Base-by-base conservation (phyloP, 2,329 filamentous ascomycete species). In the Fulvia fulva region DNA sequence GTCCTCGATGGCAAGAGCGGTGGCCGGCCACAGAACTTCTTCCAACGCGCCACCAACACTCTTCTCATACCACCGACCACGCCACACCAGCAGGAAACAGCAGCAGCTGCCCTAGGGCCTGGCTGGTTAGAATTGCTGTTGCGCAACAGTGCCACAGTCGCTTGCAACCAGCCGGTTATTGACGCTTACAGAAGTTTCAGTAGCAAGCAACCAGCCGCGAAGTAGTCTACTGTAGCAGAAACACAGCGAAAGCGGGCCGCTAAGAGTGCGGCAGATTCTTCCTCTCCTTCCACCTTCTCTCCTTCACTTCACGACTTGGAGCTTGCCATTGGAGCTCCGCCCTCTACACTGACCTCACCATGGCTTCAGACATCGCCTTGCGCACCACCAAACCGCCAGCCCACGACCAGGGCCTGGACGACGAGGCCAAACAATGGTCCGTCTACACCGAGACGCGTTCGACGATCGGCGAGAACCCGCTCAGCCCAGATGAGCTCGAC, bases 401-500 rank as follows among this genome's bases (percentile, higher is more conserved):
- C 47, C 25, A 50, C 47, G 47, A 32, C 16, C 46, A 63, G 53
- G 28, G 49, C 41, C 44, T 69, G 55, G 67, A 62, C 16, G 68
- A 55, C 41, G 60, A 69, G 59, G 63, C 65, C 51, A 62, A 67
- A 50, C 60, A 64, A 47, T 71, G 69, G 69, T 68, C 65, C 8
- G 67, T 66, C 30, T 71, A 70, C 57, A 63, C 58, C 45, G 59
- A 63, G 49, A 72, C 70, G 2, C 65, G 68, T 43, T 68, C 68
- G 34, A 74, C 71, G 16, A 66, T 73, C 56, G 61, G 66, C 26
- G 68, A 69, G 23, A 74, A 79, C 60, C 87, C 87, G 11, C 80
- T 91, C 55, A 83, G 79, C 59, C 70, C 81, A 19, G 85, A 89
- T 46, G 87, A 91, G 62, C 73, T 91, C 58, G 79, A 81, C 63